These are phyloP conservation scores for Calonectria multiphialidica DNA, from an alignment of 2,329 filamentous ascomycete species.

Conservation along the genomic window DNA sequence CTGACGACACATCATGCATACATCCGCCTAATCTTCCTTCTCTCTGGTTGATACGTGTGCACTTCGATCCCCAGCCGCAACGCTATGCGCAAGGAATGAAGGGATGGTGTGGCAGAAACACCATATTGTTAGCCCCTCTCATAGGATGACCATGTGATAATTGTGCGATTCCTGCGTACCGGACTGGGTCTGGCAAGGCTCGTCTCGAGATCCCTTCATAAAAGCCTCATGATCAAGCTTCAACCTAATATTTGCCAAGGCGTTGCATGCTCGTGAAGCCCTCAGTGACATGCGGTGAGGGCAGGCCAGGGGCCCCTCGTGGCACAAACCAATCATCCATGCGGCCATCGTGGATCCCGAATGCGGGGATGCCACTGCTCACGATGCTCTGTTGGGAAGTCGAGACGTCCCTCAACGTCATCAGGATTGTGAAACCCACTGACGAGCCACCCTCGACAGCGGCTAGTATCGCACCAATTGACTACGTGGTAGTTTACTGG, in stretches of 20 bases:
- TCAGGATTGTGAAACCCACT: conserved; percentile 30
- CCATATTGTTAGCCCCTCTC: conserved; percentile 5
- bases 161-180: conserved; percentile 25
- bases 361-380: conserved; percentile 38
- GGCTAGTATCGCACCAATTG: conserved; percentile 5
- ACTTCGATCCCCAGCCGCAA: conserved; percentile 5
- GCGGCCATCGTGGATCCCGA: conserved; percentile 37
- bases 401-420: conserved; percentile 32
- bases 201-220: conserved; percentile 24
- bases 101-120: conserved; percentile 14
- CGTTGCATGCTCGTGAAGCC: conserved; percentile 19
- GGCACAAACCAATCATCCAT: conserved; percentile 35
- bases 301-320: conserved; percentile 28
- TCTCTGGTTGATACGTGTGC: conserved; percentile 10
- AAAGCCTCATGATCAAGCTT: conserved; percentile 37
- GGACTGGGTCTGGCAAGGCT: conserved; percentile 18
- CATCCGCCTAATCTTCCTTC: conserved; percentile 26
- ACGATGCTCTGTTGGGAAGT: conserved; percentile 35
- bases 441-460: conserved; percentile 18
- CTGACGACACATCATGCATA: conserved; percentile 27
- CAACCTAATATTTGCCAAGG: conserved; percentile 24
- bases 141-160: conserved; percentile 21
- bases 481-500: not conserved
- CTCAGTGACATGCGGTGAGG: conserved; percentile 43
- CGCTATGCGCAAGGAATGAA: not conserved